phyloP scores from a whole-genome alignment of 306 rosid species.

The Casuarina equisetifolia region DNA sequence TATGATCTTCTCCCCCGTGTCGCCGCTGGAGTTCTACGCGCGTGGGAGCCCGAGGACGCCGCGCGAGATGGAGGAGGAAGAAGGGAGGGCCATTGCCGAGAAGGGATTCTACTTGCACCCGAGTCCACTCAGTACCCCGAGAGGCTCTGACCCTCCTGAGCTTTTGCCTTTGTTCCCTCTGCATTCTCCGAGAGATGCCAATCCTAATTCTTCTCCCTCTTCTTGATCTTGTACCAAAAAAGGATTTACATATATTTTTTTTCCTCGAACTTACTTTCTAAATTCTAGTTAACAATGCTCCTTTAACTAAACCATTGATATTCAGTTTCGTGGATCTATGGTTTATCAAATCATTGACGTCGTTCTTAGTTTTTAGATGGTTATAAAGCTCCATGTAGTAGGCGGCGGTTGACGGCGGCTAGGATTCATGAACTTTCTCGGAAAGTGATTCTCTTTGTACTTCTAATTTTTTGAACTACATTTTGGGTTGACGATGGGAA shows the following conservation, averaged over 20 bases:
- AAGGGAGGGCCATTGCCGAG: conserved; percentile 59
- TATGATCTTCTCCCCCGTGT: conserved; percentile 67
- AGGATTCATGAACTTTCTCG: no score
- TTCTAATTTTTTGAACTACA: no score
- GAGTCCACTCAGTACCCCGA: conserved; percentile 52
- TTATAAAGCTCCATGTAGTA: no score
- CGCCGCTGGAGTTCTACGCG: conserved; percentile 66
- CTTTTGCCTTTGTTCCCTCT: conserved; percentile 77
- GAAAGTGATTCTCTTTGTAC: no score
- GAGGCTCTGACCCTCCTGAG: conserved; percentile 64
- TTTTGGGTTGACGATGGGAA: no score
- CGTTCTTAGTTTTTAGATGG: no score
- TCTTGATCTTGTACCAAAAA: conserved; percentile 1
- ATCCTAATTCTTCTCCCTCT: conserved; percentile 17
- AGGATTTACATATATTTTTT: neutral
- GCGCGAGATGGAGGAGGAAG: conserved; percentile 33
- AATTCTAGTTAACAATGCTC: neutral
- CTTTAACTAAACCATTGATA: neutral
- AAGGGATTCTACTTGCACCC: conserved; percentile 81
- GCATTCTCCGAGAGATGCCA: conserved; percentile 54
- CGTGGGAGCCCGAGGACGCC: conserved; percentile 66
- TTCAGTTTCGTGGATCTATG: neutral
- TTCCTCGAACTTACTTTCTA: neutral
- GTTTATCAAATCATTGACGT: no score
- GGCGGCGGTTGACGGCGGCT: no score